phyloP scores from a whole-genome alignment of 83 land plant species.

The Diphasiastrum complanatum region DNA sequence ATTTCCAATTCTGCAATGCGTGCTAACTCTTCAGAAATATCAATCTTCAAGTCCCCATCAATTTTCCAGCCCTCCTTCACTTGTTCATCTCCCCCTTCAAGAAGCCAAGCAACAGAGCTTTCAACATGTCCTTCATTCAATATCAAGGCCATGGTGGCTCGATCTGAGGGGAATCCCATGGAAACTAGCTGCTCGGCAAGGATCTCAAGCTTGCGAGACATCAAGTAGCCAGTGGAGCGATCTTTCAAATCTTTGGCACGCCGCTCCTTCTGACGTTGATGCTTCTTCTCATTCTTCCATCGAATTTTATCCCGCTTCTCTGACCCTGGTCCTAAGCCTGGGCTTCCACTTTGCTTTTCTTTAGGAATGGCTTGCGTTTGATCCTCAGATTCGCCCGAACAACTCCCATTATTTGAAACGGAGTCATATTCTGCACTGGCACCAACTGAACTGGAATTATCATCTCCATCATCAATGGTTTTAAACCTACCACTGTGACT shows the following conservation, averaged over 20 bases:
- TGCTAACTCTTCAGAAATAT: constrained; percentile 69
- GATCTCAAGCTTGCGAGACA: constrained; percentile 75
- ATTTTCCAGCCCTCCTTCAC: constrained; percentile 24
- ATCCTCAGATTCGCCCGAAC: constrained; percentile 86
- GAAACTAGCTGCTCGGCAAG: constrained; percentile 72
- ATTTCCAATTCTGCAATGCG: constrained; percentile 53
- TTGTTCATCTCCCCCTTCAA: constrained; percentile 53
- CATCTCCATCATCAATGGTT: constrained; percentile 57
- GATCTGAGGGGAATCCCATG: constrained; percentile 80
- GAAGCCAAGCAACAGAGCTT: constrained; percentile 66
- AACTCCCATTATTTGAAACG: constrained; percentile 69
- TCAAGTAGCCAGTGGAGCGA: constrained; percentile 58
- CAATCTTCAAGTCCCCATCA: constrained; percentile 57
- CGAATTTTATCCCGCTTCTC: constrained; percentile 79
- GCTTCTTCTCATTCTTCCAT: constrained; percentile 81
- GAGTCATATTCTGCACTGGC: constrained; percentile 50
- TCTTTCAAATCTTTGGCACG: constrained; percentile 85
- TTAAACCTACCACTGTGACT: constrained; percentile 44
- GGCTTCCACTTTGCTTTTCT: constrained; percentile 43
- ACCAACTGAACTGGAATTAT: constrained; percentile 41
- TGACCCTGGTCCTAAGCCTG: constrained; percentile 45
- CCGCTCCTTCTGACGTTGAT: constrained; percentile 86
- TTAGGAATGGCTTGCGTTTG: constrained; percentile 33
- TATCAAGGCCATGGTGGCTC: constrained; percentile 82
- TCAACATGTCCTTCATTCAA: constrained; percentile 79